A percentile compares a stretch with the other conserved stretches of the same genome.
Conservation (phyloP, 2,329 filamentous ascomycete genomes). For the Diplodia sapinea region DNA sequence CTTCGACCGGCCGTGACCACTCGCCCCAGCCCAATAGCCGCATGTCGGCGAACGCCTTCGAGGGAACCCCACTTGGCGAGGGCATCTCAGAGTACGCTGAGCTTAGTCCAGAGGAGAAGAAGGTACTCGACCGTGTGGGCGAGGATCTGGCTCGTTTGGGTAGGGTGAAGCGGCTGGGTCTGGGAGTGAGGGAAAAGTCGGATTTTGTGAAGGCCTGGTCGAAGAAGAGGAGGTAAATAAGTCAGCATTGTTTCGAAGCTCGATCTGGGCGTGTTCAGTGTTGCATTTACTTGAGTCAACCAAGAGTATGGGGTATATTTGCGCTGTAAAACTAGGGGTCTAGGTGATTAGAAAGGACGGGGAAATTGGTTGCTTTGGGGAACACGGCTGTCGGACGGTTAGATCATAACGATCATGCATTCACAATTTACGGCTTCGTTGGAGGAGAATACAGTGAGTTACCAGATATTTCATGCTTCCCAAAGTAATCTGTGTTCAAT, state of each 20-base stretch:
- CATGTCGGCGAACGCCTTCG: slow-evolving; percentile 3
- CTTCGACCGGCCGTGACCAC: slow-evolving; percentile 8
- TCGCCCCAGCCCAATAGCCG: slow-evolving; percentile 5
- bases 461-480: background rate
- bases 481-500: background rate
- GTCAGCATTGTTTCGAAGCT: background rate
- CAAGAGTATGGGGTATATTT: background rate
- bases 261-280: background rate
- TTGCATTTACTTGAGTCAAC: slow-evolving; percentile 10
- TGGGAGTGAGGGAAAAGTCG: slow-evolving; percentile 82
- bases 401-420: background rate
- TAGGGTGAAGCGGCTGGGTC: slow-evolving; percentile 83
- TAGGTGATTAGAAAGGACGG: slow-evolving; percentile 3
- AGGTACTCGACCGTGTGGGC: slow-evolving; percentile 76
- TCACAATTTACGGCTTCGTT: background rate
- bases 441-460: background rate
- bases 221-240: slow-evolving; percentile 45
- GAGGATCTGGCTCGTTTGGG: slow-evolving; percentile 88
- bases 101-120: slow-evolving; percentile 64
- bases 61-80: slow-evolving; percentile 15
- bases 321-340: slow-evolving; percentile 14
- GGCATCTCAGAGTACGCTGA: slow-evolving; percentile 39
- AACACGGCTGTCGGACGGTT: background rate
- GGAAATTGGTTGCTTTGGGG: slow-evolving; percentile 9
- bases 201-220: slow-evolving; percentile 78